Evolutionary conservation across 2,329 filamentous ascomycete species (phyloP).

Genomic region (Pseudogymnoascus sp.): DNA sequence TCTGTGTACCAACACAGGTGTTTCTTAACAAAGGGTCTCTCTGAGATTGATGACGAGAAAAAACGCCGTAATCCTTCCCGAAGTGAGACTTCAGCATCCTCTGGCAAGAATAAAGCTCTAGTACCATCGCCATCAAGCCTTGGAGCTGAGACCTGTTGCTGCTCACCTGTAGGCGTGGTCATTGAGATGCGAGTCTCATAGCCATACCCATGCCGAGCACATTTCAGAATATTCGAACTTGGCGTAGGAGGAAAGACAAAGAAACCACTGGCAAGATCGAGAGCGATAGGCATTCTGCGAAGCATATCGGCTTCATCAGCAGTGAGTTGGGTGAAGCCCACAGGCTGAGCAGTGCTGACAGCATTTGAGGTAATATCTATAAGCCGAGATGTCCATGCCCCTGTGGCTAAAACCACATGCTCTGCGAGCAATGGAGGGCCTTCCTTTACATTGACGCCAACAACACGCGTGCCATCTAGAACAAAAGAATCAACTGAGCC

Average conservation of each 20-base stretch:
- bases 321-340: conserved; percentile 59
- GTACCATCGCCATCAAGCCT: neutral
- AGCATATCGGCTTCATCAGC: conserved; percentile 58
- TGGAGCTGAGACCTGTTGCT: neutral
- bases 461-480: neutral
- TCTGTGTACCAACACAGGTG: conserved; percentile 61
- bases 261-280: conserved; percentile 62
- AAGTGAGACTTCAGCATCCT: conserved; percentile 48
- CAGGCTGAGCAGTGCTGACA: conserved; percentile 56
- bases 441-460: conserved; percentile 32
- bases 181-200: conserved; percentile 41
- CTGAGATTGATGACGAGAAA: conserved; percentile 31
- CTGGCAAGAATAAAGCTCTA: conserved; percentile 29
- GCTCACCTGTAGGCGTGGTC: conserved; percentile 17
- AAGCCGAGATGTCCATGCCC: conserved; percentile 1
- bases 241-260: conserved; percentile 63
- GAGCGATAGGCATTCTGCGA: conserved; percentile 58
- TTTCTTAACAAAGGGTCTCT: conserved; percentile 45
- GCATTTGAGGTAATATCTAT: conserved; percentile 46
- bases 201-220: conserved; percentile 55
- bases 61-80: conserved; percentile 40
- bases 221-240: conserved; percentile 47
- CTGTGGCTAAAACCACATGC: conserved; percentile 10
- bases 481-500: conserved; percentile 14
- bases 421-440: conserved; percentile 30